phyloP scores from a whole-genome alignment of 23 red algal genomes.

The Chondrus crispus region DNA sequence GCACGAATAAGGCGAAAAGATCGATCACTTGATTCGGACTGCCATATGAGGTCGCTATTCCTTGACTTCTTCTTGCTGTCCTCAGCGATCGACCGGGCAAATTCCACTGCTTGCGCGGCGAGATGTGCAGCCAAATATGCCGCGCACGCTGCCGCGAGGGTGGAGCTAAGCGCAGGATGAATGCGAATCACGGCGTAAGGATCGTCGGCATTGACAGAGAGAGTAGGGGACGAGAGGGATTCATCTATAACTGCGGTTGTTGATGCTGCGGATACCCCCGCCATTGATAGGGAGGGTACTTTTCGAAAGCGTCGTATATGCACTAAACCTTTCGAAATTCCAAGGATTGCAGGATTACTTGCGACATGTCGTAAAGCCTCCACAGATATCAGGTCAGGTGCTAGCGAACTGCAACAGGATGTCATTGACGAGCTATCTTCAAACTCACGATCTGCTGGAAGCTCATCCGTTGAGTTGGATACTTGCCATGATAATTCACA shows the following conservation, averaged over 20 bases:
- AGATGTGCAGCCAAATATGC: constrained; percentile 53
- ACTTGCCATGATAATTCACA: constrained; percentile 56
- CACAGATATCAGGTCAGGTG: constrained; percentile 40
- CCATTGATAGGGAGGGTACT: constrained; percentile 42
- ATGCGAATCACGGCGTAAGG: constrained; percentile 36
- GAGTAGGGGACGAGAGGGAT: constrained; percentile 3
- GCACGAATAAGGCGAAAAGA: constrained; percentile 44
- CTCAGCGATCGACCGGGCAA: constrained; percentile 3
- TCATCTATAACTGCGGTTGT: constrained; percentile 25
- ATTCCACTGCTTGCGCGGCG: constrained; percentile 14
- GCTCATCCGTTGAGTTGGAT: neutral
- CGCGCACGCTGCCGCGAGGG: constrained; percentile 20
- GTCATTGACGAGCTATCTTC: constrained; percentile 26
- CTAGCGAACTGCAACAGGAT: constrained; percentile 40
- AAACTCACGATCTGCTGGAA: neutral
- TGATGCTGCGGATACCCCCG: constrained; percentile 2
- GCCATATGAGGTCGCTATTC: neutral
- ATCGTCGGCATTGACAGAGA: constrained; percentile 34
- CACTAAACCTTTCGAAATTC: constrained; percentile 8
- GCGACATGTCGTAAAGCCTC: constrained; percentile 55
- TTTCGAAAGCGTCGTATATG: constrained; percentile 38
- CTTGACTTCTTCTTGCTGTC: neutral
- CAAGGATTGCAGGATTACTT: constrained; percentile 57
- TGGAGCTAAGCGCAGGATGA: constrained; percentile 53
- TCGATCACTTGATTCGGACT: neutral